Percentiles rank a stretch among this genome's conserved stretches.
These are phyloP conservation scores for Dioscorea zingiberensis DNA, from an alignment of 106 monocot species.

Conservation along the genomic window DNA sequence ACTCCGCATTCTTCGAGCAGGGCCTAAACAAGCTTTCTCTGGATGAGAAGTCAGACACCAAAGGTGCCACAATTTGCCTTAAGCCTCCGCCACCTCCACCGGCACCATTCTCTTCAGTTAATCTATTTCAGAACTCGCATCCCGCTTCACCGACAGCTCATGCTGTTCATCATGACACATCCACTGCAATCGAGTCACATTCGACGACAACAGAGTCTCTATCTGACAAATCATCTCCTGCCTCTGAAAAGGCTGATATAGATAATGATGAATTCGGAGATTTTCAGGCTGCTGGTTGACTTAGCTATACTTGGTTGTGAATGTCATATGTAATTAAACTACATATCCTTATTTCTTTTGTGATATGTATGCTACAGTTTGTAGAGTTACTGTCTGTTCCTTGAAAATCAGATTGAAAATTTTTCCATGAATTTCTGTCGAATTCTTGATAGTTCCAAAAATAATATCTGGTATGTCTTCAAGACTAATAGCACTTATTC, in stretches of 20 bases:
- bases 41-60: conserved; percentile 30
- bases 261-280: conserved; percentile 91
- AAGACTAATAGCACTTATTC: no score
- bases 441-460: no score
- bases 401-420: no score
- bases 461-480: no score
- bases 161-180: conserved; percentile 1
- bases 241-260: conserved; percentile 15
- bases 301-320: not conserved
- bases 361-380: not conserved
- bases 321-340: not conserved
- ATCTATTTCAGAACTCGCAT: conserved; percentile 21
- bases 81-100: conserved; percentile 72
- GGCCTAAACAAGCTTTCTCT: conserved; percentile 54
- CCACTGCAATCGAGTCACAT: not conserved
- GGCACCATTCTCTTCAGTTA: conserved; percentile 32
- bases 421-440: no score
- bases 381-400: not conserved
- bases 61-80: conserved; percentile 38
- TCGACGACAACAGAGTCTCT: conserved; percentile 15
- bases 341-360: not conserved
- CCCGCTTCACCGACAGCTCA: conserved; percentile 12
- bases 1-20: conserved; percentile 52
- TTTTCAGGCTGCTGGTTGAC: conserved; percentile 78
- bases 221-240: conserved; percentile 7